These are phyloP conservation scores for Coemansia sp. DNA, from an alignment of 192 early-diverging fungal genomes.

Conservation along the genomic window DNA sequence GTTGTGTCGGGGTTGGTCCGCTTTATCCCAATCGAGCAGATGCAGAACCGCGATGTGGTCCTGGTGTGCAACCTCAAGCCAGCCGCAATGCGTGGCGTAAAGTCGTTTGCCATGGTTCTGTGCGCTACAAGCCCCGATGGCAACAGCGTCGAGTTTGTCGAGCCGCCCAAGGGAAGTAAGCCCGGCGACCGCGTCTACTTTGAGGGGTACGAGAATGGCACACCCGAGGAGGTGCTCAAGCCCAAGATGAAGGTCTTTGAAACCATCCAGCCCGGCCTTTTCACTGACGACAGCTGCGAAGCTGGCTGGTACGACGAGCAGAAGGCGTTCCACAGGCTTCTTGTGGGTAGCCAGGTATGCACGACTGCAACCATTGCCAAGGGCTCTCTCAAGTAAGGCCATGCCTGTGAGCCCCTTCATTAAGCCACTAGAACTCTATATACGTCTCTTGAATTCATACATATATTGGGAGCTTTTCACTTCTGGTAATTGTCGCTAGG, in stretches of 20 bases:
- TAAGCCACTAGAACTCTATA: background rate
- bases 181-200: slow-evolving; percentile 93
- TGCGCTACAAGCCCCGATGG: slow-evolving; percentile 84
- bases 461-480: background rate
- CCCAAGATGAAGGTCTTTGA: slow-evolving; percentile 99
- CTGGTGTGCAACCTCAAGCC: slow-evolving; percentile 96
- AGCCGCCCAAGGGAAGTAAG: slow-evolving; percentile 78
- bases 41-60: slow-evolving; percentile 69
- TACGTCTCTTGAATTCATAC: background rate
- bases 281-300: slow-evolving; percentile 65
- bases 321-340: slow-evolving; percentile 53
- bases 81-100: slow-evolving; percentile 89
- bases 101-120: slow-evolving; percentile 94
- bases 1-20: slow-evolving; percentile 93
- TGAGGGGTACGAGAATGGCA: slow-evolving; percentile 79
- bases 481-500: slow-evolving; percentile 2
- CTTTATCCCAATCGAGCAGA: slow-evolving; percentile 85
- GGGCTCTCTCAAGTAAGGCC: slow-evolving; percentile 66
- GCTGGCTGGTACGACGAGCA: slow-evolving; percentile 63
- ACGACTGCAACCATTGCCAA: slow-evolving; percentile 62
- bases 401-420: background rate
- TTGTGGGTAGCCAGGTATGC: slow-evolving; percentile 53
- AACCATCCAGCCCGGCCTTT: slow-evolving; percentile 86
- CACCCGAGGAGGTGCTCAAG: slow-evolving; percentile 87
- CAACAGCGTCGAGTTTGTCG: slow-evolving; percentile 85